Evolutionary conservation across 257 asterid genomes (phyloP).

Genomic region (Verbascum thapsus): DNA sequence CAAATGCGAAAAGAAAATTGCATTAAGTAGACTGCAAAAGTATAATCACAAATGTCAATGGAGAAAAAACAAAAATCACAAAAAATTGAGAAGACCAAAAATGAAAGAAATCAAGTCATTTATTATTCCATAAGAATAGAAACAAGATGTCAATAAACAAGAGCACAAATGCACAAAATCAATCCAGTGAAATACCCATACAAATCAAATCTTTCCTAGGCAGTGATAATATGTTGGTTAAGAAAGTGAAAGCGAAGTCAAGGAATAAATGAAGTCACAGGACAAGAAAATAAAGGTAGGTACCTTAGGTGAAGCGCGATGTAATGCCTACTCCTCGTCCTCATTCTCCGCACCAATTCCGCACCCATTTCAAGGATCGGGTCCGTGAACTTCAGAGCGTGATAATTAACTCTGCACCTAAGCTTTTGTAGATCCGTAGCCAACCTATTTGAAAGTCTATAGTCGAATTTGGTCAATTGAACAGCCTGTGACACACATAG

Average conservation of each 20-base stretch:
- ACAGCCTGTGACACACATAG: conserved; percentile 69
- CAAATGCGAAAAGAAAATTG: conserved; percentile 1
- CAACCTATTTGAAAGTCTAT: conserved; percentile 89
- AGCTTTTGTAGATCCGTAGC: conserved; percentile 84
- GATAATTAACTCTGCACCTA: conserved; percentile 95
- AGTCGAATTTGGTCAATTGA: conserved; percentile 87
- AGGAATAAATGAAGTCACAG: conserved; percentile 10
- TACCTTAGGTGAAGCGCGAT: conserved; percentile 95
- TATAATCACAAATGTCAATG: conserved; percentile 14
- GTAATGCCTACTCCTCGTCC: conserved; percentile 75
- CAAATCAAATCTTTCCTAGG: conserved; percentile 3
- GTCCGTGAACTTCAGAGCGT: conserved; percentile 84
- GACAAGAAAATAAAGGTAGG: conserved; percentile 12
- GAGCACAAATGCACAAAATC: conserved; percentile 4
- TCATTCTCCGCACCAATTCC: conserved; percentile 79
- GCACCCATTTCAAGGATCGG: conserved; percentile 81
- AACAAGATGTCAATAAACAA: neutral
- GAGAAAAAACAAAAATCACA: conserved; percentile 19
- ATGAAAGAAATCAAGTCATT: conserved; percentile 2
- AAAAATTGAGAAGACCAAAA: conserved; percentile 16
- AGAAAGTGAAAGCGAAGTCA: conserved; percentile 19
- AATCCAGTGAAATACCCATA: conserved; percentile 4
- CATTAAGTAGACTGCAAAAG: conserved; percentile 21
- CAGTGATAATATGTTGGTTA: conserved; percentile 18
- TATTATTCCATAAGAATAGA: conserved; percentile 3